Conservation (phyloP, 129 eudicot genomes). For the Tagetes erecta region DNA sequence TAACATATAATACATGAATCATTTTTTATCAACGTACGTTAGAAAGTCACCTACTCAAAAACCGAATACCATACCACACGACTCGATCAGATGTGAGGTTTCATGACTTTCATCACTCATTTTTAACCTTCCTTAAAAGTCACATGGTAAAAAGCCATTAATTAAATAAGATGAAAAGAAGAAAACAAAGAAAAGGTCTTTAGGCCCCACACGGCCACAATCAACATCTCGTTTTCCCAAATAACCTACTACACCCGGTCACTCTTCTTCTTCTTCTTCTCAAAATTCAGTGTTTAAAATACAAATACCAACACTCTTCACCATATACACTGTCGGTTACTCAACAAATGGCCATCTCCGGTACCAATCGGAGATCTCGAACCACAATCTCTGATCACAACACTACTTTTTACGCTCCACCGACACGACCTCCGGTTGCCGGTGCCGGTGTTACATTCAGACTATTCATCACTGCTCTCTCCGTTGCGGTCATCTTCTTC, state of each 20-base stretch:
- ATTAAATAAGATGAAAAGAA: no score
- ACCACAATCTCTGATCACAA: constrained; percentile 28
- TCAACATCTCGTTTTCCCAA: constrained; percentile 25
- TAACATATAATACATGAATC: no score
- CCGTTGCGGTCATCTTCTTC: constrained; percentile 47
- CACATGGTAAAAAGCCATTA: no score
- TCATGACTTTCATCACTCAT: no score
- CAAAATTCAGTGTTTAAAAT: constrained; percentile 14
- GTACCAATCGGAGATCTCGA: constrained; percentile 43
- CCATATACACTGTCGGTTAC: constrained; percentile 19
- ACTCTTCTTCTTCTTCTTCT: constrained; percentile 25
- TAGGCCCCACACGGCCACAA: constrained; percentile 28
- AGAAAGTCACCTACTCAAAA: no score
- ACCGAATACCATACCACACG: no score
- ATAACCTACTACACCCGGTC: constrained; percentile 3
- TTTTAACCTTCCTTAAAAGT: no score
- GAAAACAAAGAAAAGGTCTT: neutral
- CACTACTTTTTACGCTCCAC: neutral
- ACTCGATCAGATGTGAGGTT: no score
- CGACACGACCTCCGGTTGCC: constrained; percentile 29
- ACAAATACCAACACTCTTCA: constrained; percentile 11
- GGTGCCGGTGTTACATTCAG: constrained; percentile 32
- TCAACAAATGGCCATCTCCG: constrained; percentile 37
- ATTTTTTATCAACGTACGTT: no score
- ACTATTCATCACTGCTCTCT: constrained; percentile 39